These are phyloP conservation scores for Pistacia integerrima DNA, from an alignment of 345 rosid genomes.

Conservation along the genomic window DNA sequence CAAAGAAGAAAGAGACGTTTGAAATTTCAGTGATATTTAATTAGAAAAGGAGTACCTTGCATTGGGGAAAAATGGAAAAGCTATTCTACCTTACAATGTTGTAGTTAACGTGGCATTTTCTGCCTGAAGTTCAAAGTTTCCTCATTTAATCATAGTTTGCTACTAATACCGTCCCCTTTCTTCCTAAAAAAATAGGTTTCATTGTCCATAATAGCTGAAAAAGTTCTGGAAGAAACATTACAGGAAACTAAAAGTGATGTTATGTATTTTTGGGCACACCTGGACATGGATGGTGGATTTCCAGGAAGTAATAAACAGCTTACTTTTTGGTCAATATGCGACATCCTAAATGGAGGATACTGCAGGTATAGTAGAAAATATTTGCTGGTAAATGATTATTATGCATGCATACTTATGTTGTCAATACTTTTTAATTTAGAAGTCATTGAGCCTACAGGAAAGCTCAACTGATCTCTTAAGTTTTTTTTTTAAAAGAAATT, in stretches of 20 bases:
- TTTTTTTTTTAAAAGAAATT: too few species aligned
- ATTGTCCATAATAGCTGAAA: slow-evolving; percentile 61
- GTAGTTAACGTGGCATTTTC: not conserved
- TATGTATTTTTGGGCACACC: slow-evolving; percentile 69
- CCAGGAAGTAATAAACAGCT: slow-evolving; percentile 40
- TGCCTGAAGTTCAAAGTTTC: slow-evolving; percentile 6
- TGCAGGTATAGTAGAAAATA: slow-evolving; percentile 55
- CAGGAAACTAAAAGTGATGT: slow-evolving; percentile 60
- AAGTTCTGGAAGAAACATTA: slow-evolving; percentile 56
- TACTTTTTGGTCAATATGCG: slow-evolving; percentile 81
- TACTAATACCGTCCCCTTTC: slow-evolving; percentile 7
- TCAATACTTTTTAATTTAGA: too few species aligned
- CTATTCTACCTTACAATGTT: not conserved
- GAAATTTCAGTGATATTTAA: not conserved
- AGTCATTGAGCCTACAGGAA: too few species aligned
- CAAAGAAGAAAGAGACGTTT: not conserved
- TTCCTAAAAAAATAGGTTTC: slow-evolving; percentile 48
- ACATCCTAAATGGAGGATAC: slow-evolving; percentile 66
- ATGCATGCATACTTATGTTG: slow-evolving; percentile 4
- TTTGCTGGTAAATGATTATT: slow-evolving; percentile 7
- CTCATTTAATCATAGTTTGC: not conserved
- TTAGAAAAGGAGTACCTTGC: not conserved
- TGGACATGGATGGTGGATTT: slow-evolving; percentile 52
- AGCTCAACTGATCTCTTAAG: too few species aligned
- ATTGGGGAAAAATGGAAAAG: not conserved